Percentiles rank a stretch among this genome's conserved stretches.
Conservation (phyloP, 192 early-diverging fungal species). For the Thamnidium elegans region DNA sequence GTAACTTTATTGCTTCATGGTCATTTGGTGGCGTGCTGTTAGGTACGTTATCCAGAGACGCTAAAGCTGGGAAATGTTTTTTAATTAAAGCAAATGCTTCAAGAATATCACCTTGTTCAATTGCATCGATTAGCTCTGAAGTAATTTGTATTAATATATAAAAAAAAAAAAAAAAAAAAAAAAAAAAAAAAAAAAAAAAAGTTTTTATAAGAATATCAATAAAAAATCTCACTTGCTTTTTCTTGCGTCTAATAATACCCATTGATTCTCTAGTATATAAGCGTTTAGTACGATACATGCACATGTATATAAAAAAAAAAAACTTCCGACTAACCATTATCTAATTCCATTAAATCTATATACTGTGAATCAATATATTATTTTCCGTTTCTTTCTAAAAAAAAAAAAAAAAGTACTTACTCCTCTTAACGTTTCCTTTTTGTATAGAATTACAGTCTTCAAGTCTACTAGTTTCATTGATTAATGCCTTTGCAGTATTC, state of each 20-base stretch:
- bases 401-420: conserved; percentile 1
- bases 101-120: conserved; percentile 7
- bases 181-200: too few species aligned
- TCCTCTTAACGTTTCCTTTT: not conserved
- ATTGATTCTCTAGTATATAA: conserved; percentile 2
- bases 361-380: not conserved
- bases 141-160: not conserved
- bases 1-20: not conserved
- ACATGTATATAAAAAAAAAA: not conserved
- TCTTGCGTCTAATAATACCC: conserved; percentile 16
- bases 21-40: not conserved
- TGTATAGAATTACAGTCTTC: not conserved
- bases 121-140: not conserved
- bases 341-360: conserved; percentile 3
- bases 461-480: conserved; percentile 2
- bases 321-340: conserved; percentile 6
- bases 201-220: not conserved
- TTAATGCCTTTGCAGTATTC: conserved; percentile 19
- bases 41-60: not conserved
- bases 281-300: not conserved
- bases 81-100: conserved; percentile 10
- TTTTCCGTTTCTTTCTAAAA: conserved; percentile 2
- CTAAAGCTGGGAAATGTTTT: conserved; percentile 8
- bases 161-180: too few species aligned
- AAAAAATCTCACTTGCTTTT: conserved; percentile 3